Evolutionary conservation across 768 basidiomycete genomes (phyloP), one percentile per base, ranked within the genome.

Genomic region (Amanita inopinata): DNA sequence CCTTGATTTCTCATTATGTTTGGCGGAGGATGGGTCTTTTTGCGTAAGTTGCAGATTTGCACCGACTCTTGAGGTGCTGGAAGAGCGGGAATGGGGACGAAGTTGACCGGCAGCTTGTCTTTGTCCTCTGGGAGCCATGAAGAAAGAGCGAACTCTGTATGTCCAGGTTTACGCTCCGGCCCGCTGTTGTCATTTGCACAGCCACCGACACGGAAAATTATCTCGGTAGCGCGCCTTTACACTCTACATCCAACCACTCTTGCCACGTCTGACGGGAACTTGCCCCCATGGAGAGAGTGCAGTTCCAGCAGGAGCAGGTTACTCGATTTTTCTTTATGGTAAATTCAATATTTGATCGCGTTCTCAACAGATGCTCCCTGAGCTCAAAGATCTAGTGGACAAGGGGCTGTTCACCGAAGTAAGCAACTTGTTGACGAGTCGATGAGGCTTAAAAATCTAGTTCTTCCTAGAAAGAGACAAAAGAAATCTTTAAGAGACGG

Each of bases 211-310:
- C 17, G 27, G 28, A 31, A n/a, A 9, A 31, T 31, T n/a, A 9
- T 31, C 28, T 31, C 28, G 9, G 9, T 31, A 9, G 9, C n/a
- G 28, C 28, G 28, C 28, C 9, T n/a, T n/a, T n/a, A n/a, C n/a
- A n/a, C n/a, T n/a, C n/a, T n/a, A 35, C 33, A 7, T 35, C 17
- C 17, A 7, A 7, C 8, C 15, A 6, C 19, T 20, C 33, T 35
- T 35, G 6, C 20, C 22, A 23, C 27, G 20, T 28, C 18, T 45
- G 36, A 40, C 51, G 61, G n/a, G n/a, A n/a, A n/a, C n/a, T n/a
- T n/a, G n/a, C n/a, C n/a, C n/a, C 17, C 47, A 93, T 97, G 92
- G 92, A 97, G 72, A 76, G 88, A 50, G 91, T 94, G 0, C 85
- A 94, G 46, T 93, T 83, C 53, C 80, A 93, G 62, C 86, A 93